phyloP scores from a whole-genome alignment of 179 eudicot genomes.

The Pouteria campechiana region DNA sequence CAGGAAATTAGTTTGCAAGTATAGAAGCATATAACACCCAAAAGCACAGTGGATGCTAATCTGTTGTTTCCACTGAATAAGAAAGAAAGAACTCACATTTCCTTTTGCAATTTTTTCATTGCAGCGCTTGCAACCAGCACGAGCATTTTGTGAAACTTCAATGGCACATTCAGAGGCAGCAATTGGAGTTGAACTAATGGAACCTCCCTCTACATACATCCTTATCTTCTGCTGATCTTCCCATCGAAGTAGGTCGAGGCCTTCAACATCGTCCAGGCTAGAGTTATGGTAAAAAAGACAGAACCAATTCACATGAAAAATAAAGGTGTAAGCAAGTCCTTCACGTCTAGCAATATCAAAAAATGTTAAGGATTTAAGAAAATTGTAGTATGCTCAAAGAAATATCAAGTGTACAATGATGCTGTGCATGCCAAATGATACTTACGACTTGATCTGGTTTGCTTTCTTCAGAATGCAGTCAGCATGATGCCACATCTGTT shows the following conservation, averaged over 20 bases:
- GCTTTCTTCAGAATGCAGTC: constrained; percentile 69
- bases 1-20: too few species aligned
- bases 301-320: constrained; percentile 6
- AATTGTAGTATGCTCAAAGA: not conserved
- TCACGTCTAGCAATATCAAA: not conserved
- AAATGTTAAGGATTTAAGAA: not conserved
- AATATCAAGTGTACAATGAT: too few species aligned
- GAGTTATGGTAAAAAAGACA: not conserved
- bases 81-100: constrained; percentile 33
- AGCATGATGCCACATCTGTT: constrained; percentile 98
- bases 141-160: constrained; percentile 73
- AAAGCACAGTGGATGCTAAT: too few species aligned
- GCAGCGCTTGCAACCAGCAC: constrained; percentile 79
- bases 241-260: constrained; percentile 79
- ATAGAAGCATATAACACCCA: too few species aligned
- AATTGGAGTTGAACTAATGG: constrained; percentile 19
- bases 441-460: constrained; percentile 87
- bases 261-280: constrained; percentile 82
- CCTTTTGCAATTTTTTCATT: constrained; percentile 76
- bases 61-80: too few species aligned
- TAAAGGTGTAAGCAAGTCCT: constrained; percentile 1
- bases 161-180: constrained; percentile 34
- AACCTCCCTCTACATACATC: constrained; percentile 46
- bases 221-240: constrained; percentile 91
- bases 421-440: not conserved